Conservation (phyloP, 805 yeast genomes). For the Metschnikowia amazonensis region DNA sequence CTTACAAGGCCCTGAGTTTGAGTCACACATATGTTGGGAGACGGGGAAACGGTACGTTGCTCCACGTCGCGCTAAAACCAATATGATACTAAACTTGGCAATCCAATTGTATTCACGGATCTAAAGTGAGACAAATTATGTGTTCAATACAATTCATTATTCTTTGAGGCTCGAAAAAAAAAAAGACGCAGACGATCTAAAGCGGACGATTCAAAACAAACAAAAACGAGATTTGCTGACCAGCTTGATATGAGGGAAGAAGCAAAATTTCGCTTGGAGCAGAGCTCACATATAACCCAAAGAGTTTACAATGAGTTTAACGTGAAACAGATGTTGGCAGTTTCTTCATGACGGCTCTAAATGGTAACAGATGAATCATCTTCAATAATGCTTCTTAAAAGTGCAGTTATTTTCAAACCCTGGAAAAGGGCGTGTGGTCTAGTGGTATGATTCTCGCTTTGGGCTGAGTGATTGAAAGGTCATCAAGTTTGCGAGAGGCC, state of each 20-base stretch:
- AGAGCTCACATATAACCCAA: neutral
- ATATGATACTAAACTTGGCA: neutral
- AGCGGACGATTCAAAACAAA: neutral
- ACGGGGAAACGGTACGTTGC: neutral
- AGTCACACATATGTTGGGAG: neutral
- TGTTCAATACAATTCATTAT: neutral
- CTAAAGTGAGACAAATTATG: neutral
- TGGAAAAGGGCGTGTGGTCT: constrained; percentile 19
- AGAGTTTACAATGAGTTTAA: neutral
- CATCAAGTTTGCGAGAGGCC: constrained; percentile 48
- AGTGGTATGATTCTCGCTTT: constrained; percentile 21
- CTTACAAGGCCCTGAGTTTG: no score
- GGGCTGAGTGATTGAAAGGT: constrained; percentile 5
- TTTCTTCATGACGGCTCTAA: no score
- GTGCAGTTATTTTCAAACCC: neutral
- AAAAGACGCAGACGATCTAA: neutral
- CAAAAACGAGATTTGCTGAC: no score
- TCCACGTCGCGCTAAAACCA: neutral
- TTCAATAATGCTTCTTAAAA: neutral
- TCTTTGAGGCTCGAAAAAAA: neutral
- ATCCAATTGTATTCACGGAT: neutral
- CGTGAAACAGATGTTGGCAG: no score
- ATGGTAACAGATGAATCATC: no score
- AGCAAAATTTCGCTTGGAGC: no score
- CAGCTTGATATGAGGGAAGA: no score